Evolutionary conservation across 148 eudicot species (phyloP).

Genomic region (Rhododendron mucronatum): DNA sequence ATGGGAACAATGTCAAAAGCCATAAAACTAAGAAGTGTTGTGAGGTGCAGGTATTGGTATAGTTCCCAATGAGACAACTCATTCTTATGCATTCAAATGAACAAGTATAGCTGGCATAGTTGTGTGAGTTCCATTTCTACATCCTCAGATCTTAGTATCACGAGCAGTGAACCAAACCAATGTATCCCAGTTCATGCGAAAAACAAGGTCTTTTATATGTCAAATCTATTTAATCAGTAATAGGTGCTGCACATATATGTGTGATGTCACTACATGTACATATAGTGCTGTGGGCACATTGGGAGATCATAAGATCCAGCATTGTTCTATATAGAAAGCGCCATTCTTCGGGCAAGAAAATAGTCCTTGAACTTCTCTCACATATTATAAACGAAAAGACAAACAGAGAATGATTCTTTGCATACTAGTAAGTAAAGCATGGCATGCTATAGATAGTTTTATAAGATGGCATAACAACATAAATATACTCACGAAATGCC

Average conservation of each 20-base stretch:
- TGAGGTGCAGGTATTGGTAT: neutral
- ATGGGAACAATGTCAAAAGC: neutral
- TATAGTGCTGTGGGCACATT: neutral
- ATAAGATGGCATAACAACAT: neutral
- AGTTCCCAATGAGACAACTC: neutral
- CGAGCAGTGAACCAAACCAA: neutral
- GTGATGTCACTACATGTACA: neutral
- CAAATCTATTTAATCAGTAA: neutral
- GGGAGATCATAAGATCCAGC: neutral
- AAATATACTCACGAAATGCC: slow-evolving; percentile 81
- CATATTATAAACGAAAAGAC: neutral
- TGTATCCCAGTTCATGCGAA: neutral
- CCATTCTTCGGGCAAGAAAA: neutral
- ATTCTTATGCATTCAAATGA: neutral
- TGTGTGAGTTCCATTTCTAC: neutral
- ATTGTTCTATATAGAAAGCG: neutral
- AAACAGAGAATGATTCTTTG: neutral
- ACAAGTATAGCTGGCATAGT: neutral
- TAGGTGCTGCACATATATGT: neutral
- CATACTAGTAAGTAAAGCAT: neutral
- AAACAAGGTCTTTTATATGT: neutral
- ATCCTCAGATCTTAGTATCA: neutral
- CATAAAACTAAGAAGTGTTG: neutral
- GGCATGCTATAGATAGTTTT: neutral
- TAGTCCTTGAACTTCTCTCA: slow-evolving; percentile 6